Evolutionary conservation across 2,329 filamentous ascomycete species (phyloP).

Genomic region (Rutstroemia sp.): DNA sequence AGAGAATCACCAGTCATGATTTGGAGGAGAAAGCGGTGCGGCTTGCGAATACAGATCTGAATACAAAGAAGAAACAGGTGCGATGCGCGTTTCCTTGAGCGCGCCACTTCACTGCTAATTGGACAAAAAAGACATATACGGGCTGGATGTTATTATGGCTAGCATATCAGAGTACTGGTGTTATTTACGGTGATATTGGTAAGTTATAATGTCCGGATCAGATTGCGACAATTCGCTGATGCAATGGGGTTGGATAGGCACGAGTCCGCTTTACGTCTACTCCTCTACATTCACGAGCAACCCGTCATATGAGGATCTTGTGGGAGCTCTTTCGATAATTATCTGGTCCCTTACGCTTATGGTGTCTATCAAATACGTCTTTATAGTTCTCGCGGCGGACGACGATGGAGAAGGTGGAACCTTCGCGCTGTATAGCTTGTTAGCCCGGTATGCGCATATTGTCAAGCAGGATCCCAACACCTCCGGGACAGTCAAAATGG

Average conservation of each 20-base stretch:
- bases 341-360: slow-evolving; percentile 64
- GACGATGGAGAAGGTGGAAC: slow-evolving; percentile 67
- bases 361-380: slow-evolving; percentile 61
- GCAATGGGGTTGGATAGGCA: slow-evolving; percentile 16
- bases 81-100: not conserved
- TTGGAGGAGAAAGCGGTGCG: slow-evolving; percentile 20
- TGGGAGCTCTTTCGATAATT: slow-evolving; percentile 60
- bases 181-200: slow-evolving; percentile 65
- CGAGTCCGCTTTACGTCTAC: slow-evolving; percentile 61
- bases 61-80: slow-evolving; percentile 28
- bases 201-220: slow-evolving; percentile 24
- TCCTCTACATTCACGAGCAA: slow-evolving; percentile 56
- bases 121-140: slow-evolving; percentile 15
- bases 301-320: slow-evolving; percentile 50
- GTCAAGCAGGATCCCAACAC: slow-evolving; percentile 50
- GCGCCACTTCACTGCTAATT: not conserved
- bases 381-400: slow-evolving; percentile 59
- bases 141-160: slow-evolving; percentile 36
- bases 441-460: slow-evolving; percentile 56
- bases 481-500: slow-evolving; percentile 48
- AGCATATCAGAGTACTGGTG: slow-evolving; percentile 57
- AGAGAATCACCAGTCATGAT: slow-evolving; percentile 17
- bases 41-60: slow-evolving; percentile 24
- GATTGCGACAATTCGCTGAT: too few relatives aligned
- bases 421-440: slow-evolving; percentile 58